These are phyloP conservation scores for Penicillium malachiteum DNA, from an alignment of 495 filamentous ascomycete species.

Conservation along the genomic window DNA sequence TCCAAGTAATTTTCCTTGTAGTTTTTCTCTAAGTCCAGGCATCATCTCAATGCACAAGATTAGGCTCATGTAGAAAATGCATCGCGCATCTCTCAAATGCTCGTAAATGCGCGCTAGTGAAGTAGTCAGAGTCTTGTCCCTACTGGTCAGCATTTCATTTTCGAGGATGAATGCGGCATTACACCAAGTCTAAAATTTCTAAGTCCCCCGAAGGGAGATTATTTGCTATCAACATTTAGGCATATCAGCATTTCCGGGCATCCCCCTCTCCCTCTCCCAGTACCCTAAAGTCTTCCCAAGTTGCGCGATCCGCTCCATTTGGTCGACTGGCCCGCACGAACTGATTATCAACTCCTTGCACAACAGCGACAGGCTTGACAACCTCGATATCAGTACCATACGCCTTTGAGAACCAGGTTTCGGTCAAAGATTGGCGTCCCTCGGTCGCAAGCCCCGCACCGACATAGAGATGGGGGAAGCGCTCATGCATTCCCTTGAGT, in stretches of 20 bases:
- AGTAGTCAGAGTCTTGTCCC: too few relatives aligned
- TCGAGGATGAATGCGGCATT: too few relatives aligned
- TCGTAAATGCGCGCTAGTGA: too few relatives aligned
- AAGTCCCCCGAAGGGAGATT: too few relatives aligned
- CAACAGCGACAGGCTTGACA: constrained; percentile 36
- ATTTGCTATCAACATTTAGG: background rate
- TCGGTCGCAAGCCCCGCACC: constrained; percentile 15
- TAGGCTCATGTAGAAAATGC: too few relatives aligned
- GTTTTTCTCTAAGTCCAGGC: too few relatives aligned
- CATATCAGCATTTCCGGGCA: constrained; percentile 17
- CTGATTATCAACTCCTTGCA: constrained; percentile 41
- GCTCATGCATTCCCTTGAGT: constrained; percentile 57
- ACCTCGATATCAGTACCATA: constrained; percentile 43
- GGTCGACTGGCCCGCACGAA: constrained; percentile 43
- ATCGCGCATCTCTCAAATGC: too few relatives aligned
- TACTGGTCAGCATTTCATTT: too few relatives aligned
- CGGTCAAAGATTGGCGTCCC: constrained; percentile 29
- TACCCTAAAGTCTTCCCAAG: constrained; percentile 37
- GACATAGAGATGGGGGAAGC: constrained; percentile 41
- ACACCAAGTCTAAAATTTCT: too few relatives aligned
- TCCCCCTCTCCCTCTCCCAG: constrained; percentile 24
- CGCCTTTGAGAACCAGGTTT: constrained; percentile 41
- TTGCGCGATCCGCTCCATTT: constrained; percentile 37
- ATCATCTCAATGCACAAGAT: too few relatives aligned
- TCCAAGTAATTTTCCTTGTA: too few relatives aligned